Evolutionary conservation across 129 eudicot species (phyloP).

Genomic region (Flaveria bidentis): DNA sequence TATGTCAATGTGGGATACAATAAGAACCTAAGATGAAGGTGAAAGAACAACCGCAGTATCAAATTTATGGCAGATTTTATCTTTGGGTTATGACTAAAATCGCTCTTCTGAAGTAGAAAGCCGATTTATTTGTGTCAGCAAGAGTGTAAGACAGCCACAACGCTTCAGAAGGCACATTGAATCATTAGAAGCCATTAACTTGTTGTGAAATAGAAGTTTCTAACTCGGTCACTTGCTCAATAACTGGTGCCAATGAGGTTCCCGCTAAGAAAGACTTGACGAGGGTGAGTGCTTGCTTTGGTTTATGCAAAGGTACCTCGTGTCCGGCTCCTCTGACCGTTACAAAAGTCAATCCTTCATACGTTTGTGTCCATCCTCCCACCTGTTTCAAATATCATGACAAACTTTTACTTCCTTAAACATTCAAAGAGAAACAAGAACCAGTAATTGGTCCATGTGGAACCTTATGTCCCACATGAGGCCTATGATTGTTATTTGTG

Average conservation of each 20-base stretch:
- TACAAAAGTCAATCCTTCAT: constrained; percentile 79
- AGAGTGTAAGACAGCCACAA: background rate
- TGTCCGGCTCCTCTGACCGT: constrained; percentile 91
- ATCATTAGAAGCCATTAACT: constrained; percentile 32
- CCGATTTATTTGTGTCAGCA: background rate
- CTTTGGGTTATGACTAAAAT: background rate
- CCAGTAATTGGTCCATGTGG: background rate
- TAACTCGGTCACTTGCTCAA: constrained; percentile 30
- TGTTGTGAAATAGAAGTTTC: constrained; percentile 20
- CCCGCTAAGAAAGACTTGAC: constrained; percentile 67
- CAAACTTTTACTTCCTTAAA: background rate
- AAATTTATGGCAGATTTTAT: background rate
- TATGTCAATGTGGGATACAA: background rate
- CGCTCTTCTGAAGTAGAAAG: background rate
- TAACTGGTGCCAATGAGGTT: constrained; percentile 51
- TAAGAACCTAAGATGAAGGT: background rate
- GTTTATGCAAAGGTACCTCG: constrained; percentile 85
- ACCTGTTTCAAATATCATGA: constrained; percentile 49
- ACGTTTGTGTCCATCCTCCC: constrained; percentile 81
- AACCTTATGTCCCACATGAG: background rate
- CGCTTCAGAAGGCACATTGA: background rate
- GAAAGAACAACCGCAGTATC: background rate
- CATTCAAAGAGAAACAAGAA: background rate
- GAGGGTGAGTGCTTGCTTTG: constrained; percentile 74
- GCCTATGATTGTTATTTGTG: background rate